Evolutionary conservation across 1,139 yeast genomes (phyloP), one percentile per base, ranked within the genome.

Genomic region (Debaryomyces udenii): DNA sequence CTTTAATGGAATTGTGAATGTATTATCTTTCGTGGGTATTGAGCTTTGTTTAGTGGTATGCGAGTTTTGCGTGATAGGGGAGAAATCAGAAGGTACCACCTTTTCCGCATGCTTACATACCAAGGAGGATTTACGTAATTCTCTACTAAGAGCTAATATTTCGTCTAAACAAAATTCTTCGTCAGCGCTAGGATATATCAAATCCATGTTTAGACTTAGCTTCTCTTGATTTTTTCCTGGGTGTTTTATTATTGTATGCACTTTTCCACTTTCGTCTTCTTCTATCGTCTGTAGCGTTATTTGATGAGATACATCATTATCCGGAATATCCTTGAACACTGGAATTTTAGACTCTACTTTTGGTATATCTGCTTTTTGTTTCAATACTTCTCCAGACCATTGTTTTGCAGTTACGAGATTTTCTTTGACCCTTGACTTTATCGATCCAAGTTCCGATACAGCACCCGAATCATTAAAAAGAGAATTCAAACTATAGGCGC

Each of bases 171-270:
- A 81, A 42, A 60, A 68, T 42, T 80, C 83, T 9, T 71, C 74
- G 1, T 47, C 49, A 6, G 61, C 58, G 1, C 59, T 56, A 1
- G 78, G 72, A 55, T 81, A 76, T 32, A 88, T 55, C 28, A 85
- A 61, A 36, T 78, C 76, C 50, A 83, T 67, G 53, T 86, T 85
- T 39, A 86, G 67, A 45, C 80, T 78, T 10, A 86, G 76, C 38
- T 70, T 74, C 56, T 89, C 96, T 0, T 80, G 67, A 43, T 78
- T 74, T 51, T 83, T 84, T 0, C 87, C 89, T 1, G 80, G 74
- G 17, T 63, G 66, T 30, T 68, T 66, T n/a, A 83, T 66, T 1
- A 78, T 58, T 34, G 85, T 77, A 50, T 59, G 70, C 2, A 66
- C 63, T 2, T 66, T 59, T 3, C 66, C 66, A 31, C 37, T 28